Evolutionary conservation across 768 basidiomycete genomes (phyloP), one percentile per base, ranked within the genome.

Genomic region (Termitomyces sp.): DNA sequence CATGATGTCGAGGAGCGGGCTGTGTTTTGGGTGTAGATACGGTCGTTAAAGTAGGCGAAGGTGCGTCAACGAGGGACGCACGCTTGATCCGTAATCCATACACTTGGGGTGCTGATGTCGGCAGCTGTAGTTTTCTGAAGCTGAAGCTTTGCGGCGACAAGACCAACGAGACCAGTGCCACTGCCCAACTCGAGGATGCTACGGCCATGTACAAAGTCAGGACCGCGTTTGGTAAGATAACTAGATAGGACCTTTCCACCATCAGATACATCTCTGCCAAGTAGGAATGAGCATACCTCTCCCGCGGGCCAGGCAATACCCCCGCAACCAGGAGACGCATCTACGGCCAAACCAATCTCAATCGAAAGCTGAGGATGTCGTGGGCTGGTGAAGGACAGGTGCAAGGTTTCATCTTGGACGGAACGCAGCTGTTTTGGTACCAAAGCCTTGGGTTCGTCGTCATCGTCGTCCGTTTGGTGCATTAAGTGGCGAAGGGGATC

Each of bases 291-390:
- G 71, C 76, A 66, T 66, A 94, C 94, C 83, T 93, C 86, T 66
- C 94, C 95, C 8, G 94, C 92, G 4, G 92, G 92, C 95, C 95
- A 96, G 2, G 91, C 87, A 42, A 95, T 84, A 5, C 95, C 95
- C 15, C 95, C 95, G 71, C 95, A 97, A 1, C 95, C 95, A 18
- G 92, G 91, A 46, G 87, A 79, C 8, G 93, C 86, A 71, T 96
- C 92, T 3, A 95, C 82, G 22, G 78, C 75, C 42, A 96, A 81
- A 46, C 73, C 73, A 59, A 88, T 76, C 4, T 70, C 61, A 59
- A 89, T 65, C 24, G 73, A 70, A 22, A 64, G 61, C 35, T 72
- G 66, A 15, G 67, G 52, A 40, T 51, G 16, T 39, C 58, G 28
- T 66, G 65, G 57, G 62, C 53, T 39, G 42, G 49, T 32, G 61